Evolutionary conservation across 345 rosid species (phyloP), one percentile per base, ranked within the genome.

Genomic region (Brassica carinata): DNA sequence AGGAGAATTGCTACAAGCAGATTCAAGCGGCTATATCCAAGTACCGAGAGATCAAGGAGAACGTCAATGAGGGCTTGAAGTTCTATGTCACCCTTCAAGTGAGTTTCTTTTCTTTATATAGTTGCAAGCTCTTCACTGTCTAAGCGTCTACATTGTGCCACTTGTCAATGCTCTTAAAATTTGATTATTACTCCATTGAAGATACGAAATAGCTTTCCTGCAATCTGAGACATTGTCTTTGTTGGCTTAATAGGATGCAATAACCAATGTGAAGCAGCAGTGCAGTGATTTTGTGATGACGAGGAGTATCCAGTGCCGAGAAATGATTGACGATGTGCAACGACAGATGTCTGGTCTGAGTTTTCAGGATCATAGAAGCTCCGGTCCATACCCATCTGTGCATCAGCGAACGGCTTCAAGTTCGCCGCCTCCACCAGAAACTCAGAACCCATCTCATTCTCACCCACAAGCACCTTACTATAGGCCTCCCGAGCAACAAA

Each of bases 1-100:
- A 92, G 10, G 98, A 92, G 81, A 96, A 88, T 84, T 90, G 97
- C 85, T 93, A 88, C 79, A 89, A 93, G 87, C 99, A 96, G 85
- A 90, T 96, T 81, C 95, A 87, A 82, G 97, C 96, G 74, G 99
- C 95, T 27, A 85, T 93, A 72, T 89, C 87, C n/a, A 96, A 96
- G 79, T 96, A 87, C 64, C 90, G 94, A 75, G 99, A 96, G 85
- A 90, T 92, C 81, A 93, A 96, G 89, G 98, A 96, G 73, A 96
- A 96, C 79, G 87, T 96, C 77, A 96, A 90, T 27, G 98, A 96
- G 82, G 99, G 99, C 23, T 81, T 96, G 85, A 96, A 96, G 85
- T 96, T 96, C 85, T 96, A 96, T 82, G 94, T 93, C 62, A 96
- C 97, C n/a, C 99, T 96, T 83, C 99, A 93, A 88, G 99, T 95